These are phyloP conservation scores for Trypanosoma rangeli DNA, from an alignment of 208 protist species.

Conservation along the genomic window DNA sequence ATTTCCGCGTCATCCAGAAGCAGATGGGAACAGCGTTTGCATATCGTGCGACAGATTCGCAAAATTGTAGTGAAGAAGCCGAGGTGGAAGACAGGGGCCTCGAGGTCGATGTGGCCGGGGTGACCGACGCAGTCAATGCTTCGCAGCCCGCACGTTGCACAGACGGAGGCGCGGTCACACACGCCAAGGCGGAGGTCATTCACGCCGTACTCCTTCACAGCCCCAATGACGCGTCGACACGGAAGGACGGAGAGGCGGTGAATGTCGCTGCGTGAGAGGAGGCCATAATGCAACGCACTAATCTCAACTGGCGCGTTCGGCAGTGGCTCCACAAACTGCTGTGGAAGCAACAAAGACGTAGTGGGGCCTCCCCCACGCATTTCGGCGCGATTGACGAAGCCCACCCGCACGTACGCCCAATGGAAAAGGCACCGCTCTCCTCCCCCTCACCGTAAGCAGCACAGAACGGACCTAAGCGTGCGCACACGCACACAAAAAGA, in stretches of 20 bases:
- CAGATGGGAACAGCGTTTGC: constrained; percentile 95
- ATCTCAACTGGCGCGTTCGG: constrained; percentile 69
- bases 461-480: background rate
- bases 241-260: constrained; percentile 80
- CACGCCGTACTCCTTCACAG: constrained; percentile 72
- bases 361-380: constrained; percentile 4
- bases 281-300: constrained; percentile 84
- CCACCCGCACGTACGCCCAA: background rate
- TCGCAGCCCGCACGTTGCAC: constrained; percentile 93
- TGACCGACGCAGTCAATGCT: constrained; percentile 97
- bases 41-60: constrained; percentile 96
- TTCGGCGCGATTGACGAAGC: background rate
- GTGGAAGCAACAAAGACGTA: constrained; percentile 18
- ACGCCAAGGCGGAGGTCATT: constrained; percentile 93
- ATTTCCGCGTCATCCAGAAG: constrained; percentile 86
- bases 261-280: constrained; percentile 88
- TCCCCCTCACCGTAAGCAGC: background rate
- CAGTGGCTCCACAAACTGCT: constrained; percentile 53
- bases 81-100: constrained; percentile 98
- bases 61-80: constrained; percentile 96
- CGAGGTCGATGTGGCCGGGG: constrained; percentile 97
- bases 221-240: constrained; percentile 71
- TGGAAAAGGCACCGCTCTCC: background rate
- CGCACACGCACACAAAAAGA: background rate
- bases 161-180: constrained; percentile 79